phyloP scores from a whole-genome alignment of 2,329 filamentous ascomycete species.

The Sarocladiaceae sp. region DNA sequence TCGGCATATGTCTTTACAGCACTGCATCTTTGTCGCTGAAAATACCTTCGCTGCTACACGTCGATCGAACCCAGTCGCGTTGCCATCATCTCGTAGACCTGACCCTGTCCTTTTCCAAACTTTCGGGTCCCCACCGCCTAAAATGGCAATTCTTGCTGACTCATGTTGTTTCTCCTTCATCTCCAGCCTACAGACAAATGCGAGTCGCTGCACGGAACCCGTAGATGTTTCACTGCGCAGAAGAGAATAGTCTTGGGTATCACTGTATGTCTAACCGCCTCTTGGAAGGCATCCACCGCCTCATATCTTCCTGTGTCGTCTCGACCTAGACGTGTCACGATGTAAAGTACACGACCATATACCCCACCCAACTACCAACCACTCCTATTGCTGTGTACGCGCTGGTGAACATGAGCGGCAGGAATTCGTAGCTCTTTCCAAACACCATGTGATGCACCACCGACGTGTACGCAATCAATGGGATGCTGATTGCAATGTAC shows the following conservation, averaged over 20 bases:
- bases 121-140: too few species aligned
- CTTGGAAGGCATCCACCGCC: neutral
- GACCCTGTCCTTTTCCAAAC: too few species aligned
- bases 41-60: too few species aligned
- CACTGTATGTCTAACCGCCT: constrained; percentile 1
- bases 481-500: constrained; percentile 86
- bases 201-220: too few species aligned
- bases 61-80: too few species aligned
- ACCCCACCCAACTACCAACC: constrained; percentile 90
- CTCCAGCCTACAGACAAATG: too few species aligned
- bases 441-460: constrained; percentile 78
- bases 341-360: constrained; percentile 83
- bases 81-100: too few species aligned
- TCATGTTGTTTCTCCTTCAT: too few species aligned
- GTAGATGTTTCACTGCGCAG: too few species aligned
- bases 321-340: constrained; percentile 21
- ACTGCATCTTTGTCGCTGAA: too few species aligned
- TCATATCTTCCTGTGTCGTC: neutral
- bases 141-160: too few species aligned
- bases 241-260: constrained; percentile 7
- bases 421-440: constrained; percentile 75
- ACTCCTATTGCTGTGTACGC: constrained; percentile 93
- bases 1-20: too few species aligned
- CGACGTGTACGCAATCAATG: constrained; percentile 83
- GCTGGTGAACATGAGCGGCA: constrained; percentile 96